Conservation (phyloP, 2,329 filamentous ascomycete species). For the Pyricularia pennisetigena region DNA sequence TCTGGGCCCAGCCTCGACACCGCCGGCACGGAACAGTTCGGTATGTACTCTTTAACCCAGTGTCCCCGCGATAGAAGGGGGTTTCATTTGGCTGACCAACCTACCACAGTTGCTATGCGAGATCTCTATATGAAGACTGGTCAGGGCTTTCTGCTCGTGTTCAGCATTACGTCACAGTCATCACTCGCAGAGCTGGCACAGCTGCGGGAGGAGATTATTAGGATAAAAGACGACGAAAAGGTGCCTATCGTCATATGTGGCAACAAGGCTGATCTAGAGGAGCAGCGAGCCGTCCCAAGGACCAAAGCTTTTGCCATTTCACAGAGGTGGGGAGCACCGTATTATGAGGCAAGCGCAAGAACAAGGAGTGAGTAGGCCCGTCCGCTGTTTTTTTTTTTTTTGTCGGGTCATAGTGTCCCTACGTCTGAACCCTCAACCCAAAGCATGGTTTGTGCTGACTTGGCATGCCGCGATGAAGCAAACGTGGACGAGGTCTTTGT, state of each 20-base stretch:
- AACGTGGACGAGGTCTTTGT: conserved; percentile 89
- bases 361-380: conserved; percentile 45
- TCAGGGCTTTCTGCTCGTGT: conserved; percentile 84
- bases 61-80: no score
- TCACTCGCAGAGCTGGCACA: conserved; percentile 76
- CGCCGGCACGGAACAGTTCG: conserved; percentile 86
- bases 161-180: conserved; percentile 78
- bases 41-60: conserved; percentile 41
- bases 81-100: background rate
- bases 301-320: conserved; percentile 75
- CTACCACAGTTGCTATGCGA: conserved; percentile 47
- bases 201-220: conserved; percentile 79
- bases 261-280: conserved; percentile 85
- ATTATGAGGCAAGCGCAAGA: conserved; percentile 82
- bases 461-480: conserved; percentile 26
- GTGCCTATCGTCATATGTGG: conserved; percentile 84
- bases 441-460: background rate
- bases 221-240: conserved; percentile 80
- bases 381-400: background rate
- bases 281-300: conserved; percentile 69
- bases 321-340: conserved; percentile 81
- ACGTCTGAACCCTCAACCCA: conserved; percentile 7
- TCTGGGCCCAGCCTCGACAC: conserved; percentile 60
- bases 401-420: background rate
- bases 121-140: conserved; percentile 91